Evolutionary conservation across 225 moss, liverwort and hornwort species (phyloP).

Genomic region (Pseudoscleropodium purum): DNA sequence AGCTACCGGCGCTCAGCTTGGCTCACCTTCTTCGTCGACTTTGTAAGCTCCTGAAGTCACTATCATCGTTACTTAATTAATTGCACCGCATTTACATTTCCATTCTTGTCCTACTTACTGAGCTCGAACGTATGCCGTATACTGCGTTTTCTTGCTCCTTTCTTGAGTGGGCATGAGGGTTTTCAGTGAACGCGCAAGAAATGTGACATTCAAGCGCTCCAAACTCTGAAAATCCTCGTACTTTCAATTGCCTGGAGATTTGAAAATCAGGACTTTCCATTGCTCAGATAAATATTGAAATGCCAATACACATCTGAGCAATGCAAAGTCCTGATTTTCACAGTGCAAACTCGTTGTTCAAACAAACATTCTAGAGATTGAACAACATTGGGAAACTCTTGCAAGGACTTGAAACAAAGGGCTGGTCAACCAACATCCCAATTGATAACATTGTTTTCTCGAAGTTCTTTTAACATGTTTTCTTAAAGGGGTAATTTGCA

Average conservation of each 20-base stretch:
- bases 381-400: not conserved
- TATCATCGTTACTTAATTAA: not conserved
- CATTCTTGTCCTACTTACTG: not conserved
- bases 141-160: not conserved
- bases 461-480: not conserved
- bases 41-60: conserved; percentile 27
- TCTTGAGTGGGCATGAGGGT: not conserved
- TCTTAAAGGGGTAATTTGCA: not conserved
- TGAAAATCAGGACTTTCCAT: not conserved
- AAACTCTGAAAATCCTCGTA: not conserved
- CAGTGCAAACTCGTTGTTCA: not conserved
- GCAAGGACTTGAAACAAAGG: not conserved
- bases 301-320: not conserved
- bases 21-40: conserved; percentile 48
- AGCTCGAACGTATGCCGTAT: not conserved
- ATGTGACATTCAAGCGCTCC: not conserved
- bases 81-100: not conserved
- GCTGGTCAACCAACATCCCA: not conserved
- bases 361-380: not conserved
- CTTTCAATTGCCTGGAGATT: not conserved
- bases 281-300: not conserved
- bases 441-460: not conserved
- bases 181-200: not conserved
- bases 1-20: conserved; percentile 37
- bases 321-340: not conserved